Conservation (phyloP, 2,329 filamentous ascomycete genomes). For the Ceratocystiopsis brevicomis region DNA sequence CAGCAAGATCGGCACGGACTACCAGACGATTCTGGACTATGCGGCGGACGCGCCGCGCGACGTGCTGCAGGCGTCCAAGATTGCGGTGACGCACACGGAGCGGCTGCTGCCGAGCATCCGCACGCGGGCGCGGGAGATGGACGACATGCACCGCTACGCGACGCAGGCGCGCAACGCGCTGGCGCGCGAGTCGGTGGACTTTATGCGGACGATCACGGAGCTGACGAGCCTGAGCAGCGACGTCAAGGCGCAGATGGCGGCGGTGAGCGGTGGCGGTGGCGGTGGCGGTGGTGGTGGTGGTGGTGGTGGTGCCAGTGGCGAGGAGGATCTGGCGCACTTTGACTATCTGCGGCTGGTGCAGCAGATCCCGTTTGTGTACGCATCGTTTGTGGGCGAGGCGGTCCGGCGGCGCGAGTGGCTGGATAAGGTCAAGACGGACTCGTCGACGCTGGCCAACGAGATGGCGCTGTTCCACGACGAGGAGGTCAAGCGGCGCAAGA, state of each 20-base stretch:
- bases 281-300: too few species aligned
- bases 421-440: slow-evolving; percentile 77
- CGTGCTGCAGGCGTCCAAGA: slow-evolving; percentile 41
- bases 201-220: slow-evolving; percentile 67
- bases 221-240: slow-evolving; percentile 59
- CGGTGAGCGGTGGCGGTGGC: slow-evolving; percentile 30
- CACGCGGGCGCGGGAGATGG: slow-evolving; percentile 39
- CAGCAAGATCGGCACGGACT: slow-evolving; percentile 74
- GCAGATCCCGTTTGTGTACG: slow-evolving; percentile 74
- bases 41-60: slow-evolving; percentile 43
- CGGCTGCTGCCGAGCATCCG: slow-evolving; percentile 38
- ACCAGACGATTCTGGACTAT: slow-evolving; percentile 55
- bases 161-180: slow-evolving; percentile 50
- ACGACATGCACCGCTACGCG: slow-evolving; percentile 37
- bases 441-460: slow-evolving; percentile 74
- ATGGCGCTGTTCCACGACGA: slow-evolving; percentile 86
- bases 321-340: slow-evolving; percentile 63
- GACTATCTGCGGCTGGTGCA: slow-evolving; percentile 64
- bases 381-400: slow-evolving; percentile 71
- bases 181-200: slow-evolving; percentile 43
- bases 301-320: slow-evolving; percentile 17
- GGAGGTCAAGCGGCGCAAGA: slow-evolving; percentile 70
- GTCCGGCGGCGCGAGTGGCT: slow-evolving; percentile 77
- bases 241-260: slow-evolving; percentile 52
- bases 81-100: slow-evolving; percentile 43